Evolutionary conservation across 2,329 filamentous ascomycete species (phyloP), one percentile per base, ranked within the genome.

Genomic region (Plenodomus biglobosus): DNA sequence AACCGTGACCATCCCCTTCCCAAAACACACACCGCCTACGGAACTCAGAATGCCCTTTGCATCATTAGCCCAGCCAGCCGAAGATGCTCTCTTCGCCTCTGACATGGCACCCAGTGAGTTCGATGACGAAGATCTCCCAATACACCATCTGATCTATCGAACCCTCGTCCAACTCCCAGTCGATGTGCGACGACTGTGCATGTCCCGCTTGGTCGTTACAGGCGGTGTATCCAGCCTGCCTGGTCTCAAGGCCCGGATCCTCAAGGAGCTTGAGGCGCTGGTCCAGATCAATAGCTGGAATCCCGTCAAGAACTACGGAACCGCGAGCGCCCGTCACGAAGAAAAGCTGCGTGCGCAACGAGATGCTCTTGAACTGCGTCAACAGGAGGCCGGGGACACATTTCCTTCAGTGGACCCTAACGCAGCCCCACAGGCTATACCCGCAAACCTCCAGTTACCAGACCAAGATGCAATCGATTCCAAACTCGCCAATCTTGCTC

Each of bases 131-230:
- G 92, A 97, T 56, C 80, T 88, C 16, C 85, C 92, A 0, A 64
- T 97, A 1, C 89, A 88, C 42, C 68, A 85, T 11, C 79, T 97
- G 8, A 77, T 95, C 2, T 95, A 95, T 72, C 81, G 83, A 44
- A 81, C 85, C 32, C 80, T 99, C 1, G 77, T 95, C 1, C 79
- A 83, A 7, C 77, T 96, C 1, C 88, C 91, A 0, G 75, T 92
- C 3, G 94, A 99, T 70, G 85, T 92, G 3, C 85, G 94, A 19
- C 86, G 88, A 1, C 74, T 86, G 3, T 96, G 92, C 70, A 94
- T 96, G 85, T 85, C 91, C 1, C 87, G 92, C 34, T 88, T 97
- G 38, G 78, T 96, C 15, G 88, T 99, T 64, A 87, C 86, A 0
- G 94, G 94, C 24, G 90, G 90, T 2, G 87, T 87, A 40, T 85